Conservation (phyloP, 257 asterid species). For the Solanum raphanifolium region DNA sequence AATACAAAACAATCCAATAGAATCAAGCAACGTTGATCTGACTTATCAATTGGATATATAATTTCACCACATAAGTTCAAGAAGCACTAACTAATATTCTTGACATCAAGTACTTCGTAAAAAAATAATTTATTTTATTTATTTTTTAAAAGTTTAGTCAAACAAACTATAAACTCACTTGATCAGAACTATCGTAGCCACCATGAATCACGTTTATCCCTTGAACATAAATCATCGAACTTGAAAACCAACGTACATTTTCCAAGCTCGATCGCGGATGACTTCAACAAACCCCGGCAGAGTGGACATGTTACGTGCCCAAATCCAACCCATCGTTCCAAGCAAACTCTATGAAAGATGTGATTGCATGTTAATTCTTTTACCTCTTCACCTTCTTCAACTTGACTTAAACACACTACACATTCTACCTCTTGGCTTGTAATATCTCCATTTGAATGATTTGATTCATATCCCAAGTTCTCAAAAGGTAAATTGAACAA, state of each 20-base stretch:
- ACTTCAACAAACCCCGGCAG: not conserved
- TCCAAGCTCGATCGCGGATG: not conserved
- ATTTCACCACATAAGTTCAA: not conserved
- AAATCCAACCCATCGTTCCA: not conserved
- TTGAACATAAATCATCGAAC: not conserved
- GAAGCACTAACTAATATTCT: not conserved
- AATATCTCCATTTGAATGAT: not conserved
- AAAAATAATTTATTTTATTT: too few relatives aligned
- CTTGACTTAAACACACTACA: not conserved
- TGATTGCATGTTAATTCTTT: not conserved
- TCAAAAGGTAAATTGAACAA: not conserved
- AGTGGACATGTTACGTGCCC: not conserved
- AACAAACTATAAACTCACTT: not conserved
- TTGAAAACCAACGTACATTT: not conserved
- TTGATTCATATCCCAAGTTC: not conserved
- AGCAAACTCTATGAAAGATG: not conserved
- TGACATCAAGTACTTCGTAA: too few relatives aligned
- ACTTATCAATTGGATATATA: not conserved
- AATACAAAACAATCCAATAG: not conserved
- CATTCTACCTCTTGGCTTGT: not conserved
- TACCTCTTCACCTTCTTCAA: not conserved
- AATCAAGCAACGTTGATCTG: not conserved
- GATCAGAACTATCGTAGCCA: not conserved
- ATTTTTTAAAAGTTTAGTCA: too few relatives aligned
- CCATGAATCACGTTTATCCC: not conserved